A percentile compares a stretch with the other conserved stretches of the same genome.
These are phyloP conservation scores for Yamadazyma taylorii DNA, from an alignment of 1,139 yeast species.

Conservation along the genomic window DNA sequence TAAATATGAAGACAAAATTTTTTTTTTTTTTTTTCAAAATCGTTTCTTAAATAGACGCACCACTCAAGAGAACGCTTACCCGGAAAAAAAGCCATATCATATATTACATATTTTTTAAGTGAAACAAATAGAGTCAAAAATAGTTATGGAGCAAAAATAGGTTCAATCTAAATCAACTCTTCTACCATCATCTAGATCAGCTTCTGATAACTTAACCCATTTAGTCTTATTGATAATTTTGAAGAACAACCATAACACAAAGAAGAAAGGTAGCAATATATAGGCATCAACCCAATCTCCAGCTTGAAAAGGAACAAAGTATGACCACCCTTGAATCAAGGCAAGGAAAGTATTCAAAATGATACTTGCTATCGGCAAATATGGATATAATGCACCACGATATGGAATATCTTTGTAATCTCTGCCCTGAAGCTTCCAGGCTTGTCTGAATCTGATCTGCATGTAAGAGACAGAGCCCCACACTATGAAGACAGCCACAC, in stretches of 20 bases:
- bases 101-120: no score
- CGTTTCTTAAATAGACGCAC: not conserved
- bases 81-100: not conserved
- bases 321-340: slow-evolving; percentile 69
- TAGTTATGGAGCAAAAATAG: no score
- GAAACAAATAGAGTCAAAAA: no score
- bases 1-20: not conserved
- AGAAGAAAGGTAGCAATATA: slow-evolving; percentile 59
- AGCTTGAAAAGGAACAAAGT: slow-evolving; percentile 60
- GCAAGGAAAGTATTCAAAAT: slow-evolving; percentile 53
- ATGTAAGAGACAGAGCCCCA: slow-evolving; percentile 55
- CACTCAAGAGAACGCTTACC: not conserved
- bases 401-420: slow-evolving; percentile 52
- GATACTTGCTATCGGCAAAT: slow-evolving; percentile 51
- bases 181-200: slow-evolving; percentile 48
- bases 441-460: slow-evolving; percentile 52
- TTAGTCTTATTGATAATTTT: slow-evolving; percentile 44
- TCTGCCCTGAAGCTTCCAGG: slow-evolving; percentile 47
- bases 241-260: slow-evolving; percentile 31
- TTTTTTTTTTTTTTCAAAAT: not conserved
- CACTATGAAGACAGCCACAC: slow-evolving; percentile 57
- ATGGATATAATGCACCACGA: slow-evolving; percentile 54
- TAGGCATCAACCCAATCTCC: slow-evolving; percentile 66
- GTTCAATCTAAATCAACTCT: slow-evolving; percentile 30
- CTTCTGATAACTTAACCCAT: slow-evolving; percentile 39